Evolutionary conservation across 176 grass and related monocot genomes (phyloP), one percentile per base, ranked within the genome.

Genomic region (Zoysia japonica): DNA sequence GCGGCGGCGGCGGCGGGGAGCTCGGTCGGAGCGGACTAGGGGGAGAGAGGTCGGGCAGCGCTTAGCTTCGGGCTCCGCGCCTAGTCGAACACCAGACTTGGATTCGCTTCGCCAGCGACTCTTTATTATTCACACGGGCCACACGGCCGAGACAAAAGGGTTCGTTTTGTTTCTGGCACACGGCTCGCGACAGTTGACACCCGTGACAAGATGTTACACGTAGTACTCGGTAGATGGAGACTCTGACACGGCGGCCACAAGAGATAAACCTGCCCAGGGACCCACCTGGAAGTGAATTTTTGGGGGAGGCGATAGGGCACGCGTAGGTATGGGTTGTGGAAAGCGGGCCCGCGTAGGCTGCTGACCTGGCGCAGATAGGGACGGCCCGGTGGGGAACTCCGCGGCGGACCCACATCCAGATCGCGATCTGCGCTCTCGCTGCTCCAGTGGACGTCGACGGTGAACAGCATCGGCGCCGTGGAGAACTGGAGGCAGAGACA

Each of bases 291-390:
- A 17, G 82, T 65, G 81, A 44, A 14, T 1, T 3, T 15, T 3
- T 1, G 2, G 61, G 39, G 5, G 6, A 1, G 9, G 2, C 7
- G 38, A 6, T 41, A 20, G 36, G 10, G 9, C 38, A 43, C 37
- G 4, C 4, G 2, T 66, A 41, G 47, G 5, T 49, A 59, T 3
- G 54, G 4, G n/a, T 54, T 17, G n/a, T 13, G 2, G 47, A 5
- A 12, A 11, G 73, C 66, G 85, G 81, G 55, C 40, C 87, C 77
- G 57, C 0, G 38, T 57, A 76, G 65, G 82, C 39, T 75, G 76
- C 57, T 85, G 82, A 85, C 77, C 77, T 85, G 87, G 77, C 87
- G 57, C 46, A 11, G 64, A 80, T 69, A 8, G 46, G 55, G 80
- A 78, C 44, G 60, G 74, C 7, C 6, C 12, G 1, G 71, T 42